Percentiles rank a stretch among this genome's conserved stretches.
phyloP scores from a whole-genome alignment of 2,329 filamentous ascomycete genomes.

The Colletotrichum eleusines region DNA sequence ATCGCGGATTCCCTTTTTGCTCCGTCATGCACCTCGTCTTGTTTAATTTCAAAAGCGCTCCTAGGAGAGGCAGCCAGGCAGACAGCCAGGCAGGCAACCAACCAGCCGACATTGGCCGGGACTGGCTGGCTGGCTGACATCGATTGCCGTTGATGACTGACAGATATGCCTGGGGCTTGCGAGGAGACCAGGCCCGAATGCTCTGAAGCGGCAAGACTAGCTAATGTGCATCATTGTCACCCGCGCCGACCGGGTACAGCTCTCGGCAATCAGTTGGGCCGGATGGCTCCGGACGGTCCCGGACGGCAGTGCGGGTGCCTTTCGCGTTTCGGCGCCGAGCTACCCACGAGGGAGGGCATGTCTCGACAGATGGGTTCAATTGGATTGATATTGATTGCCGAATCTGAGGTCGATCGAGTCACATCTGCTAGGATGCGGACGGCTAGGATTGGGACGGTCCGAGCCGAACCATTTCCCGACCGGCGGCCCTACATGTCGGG shows the following conservation, averaged over 20 bases:
- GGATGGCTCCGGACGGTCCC: background rate
- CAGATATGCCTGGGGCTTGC: background rate
- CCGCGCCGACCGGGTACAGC: background rate
- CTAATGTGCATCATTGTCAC: background rate
- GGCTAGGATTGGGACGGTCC: background rate
- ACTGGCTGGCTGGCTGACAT: background rate
- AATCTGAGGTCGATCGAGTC: background rate
- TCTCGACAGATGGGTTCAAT: background rate
- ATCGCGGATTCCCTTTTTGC: slow-evolving; percentile 9
- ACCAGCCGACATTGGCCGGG: background rate
- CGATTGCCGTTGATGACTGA: background rate
- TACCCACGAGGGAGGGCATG: background rate
- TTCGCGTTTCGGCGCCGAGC: background rate
- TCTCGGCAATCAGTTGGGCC: background rate
- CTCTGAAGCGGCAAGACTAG: background rate
- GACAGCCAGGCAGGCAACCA: too few species aligned
- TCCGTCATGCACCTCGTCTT: background rate
- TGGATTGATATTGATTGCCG: background rate
- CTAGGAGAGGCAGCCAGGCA: too few species aligned
- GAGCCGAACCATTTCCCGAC: background rate
- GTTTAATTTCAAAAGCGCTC: too few species aligned
- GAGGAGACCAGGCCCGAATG: background rate
- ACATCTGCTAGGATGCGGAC: background rate
- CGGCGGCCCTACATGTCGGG: background rate
- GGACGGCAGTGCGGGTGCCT: background rate